Evolutionary conservation across 305 asterid genomes (phyloP), one percentile per base, ranked within the genome.

Genomic region (Ilex paraguariensis): DNA sequence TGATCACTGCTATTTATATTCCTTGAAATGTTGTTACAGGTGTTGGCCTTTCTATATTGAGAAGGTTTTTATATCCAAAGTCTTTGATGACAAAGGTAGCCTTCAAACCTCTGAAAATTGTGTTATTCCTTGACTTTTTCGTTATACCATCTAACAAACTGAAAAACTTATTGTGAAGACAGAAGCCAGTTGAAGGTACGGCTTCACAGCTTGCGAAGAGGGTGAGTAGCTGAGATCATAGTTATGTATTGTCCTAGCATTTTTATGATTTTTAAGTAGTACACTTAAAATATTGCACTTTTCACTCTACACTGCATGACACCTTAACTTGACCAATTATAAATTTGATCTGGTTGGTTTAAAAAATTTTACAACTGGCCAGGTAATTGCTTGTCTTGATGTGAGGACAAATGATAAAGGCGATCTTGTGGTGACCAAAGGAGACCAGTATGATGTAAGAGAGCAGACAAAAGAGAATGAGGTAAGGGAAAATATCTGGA

Each of bases 311-410:
- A 2, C 42, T 36, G 42, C 9, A 8, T 8, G 9, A 36, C 42
- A 36, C 7, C 42, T 36, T 36, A 4, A 36, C 7, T 36, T 4
- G 9, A 36, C 42, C 42, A 36, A 4, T 4, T 36, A 36, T 36
- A 36, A 36, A 36, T 36, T 36, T 36, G 6, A 36, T 8, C 6
- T 1, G 42, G 9, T 36, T 1, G 9, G 42, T 36, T 36, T 36
- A 4, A 14, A 17, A 0, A 6, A 16, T 52, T 63, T 61, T 39
- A 64, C 33, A 33, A 66, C 54, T 70, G 63, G 16, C 67, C 86
- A 92, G 98, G 95, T 92, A 63, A 92, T 92, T 60, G 98, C 98
- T 58, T 92, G 97, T 73, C 98, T 92, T 82, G 98, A 92, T 77
- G 98, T 92, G 71, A 87, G 98, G 79, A 67, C 95, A 15, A 92